Evolutionary conservation across 2,329 filamentous ascomycete species (phyloP).

Genomic region (Cladosporium sp.): DNA sequence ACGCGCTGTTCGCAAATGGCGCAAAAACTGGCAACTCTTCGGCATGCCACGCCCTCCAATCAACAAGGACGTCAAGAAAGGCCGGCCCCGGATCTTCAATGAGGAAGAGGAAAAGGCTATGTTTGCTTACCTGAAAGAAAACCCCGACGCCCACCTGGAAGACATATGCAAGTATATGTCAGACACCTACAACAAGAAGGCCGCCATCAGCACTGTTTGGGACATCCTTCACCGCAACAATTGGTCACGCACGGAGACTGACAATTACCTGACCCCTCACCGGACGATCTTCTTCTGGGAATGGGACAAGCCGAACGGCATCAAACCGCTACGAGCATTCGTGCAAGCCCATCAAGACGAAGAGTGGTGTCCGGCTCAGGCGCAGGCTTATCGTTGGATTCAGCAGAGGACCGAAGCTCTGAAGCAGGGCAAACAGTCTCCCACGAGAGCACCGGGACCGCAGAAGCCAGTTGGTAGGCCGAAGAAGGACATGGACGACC

Average conservation of each 20-base stretch:
- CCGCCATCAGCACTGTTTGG: slow-evolving; percentile 8
- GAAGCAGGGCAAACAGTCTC: slow-evolving; percentile 8
- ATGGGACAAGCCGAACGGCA: slow-evolving; percentile 10
- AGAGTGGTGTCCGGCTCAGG: slow-evolving; percentile 8
- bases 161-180: slow-evolving; percentile 4
- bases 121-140: slow-evolving; percentile 6
- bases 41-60: slow-evolving; percentile 4
- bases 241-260: slow-evolving; percentile 6
- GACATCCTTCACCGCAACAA: slow-evolving; percentile 5
- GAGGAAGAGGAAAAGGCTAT: slow-evolving; percentile 3
- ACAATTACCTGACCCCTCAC: slow-evolving; percentile 8
- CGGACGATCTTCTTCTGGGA: slow-evolving; percentile 11
- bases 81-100: slow-evolving; percentile 6
- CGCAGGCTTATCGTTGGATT: slow-evolving; percentile 9
- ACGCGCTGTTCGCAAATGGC: slow-evolving; percentile 9
- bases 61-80: slow-evolving; percentile 3
- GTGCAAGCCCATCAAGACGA: slow-evolving; percentile 7
- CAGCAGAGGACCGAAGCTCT: slow-evolving; percentile 9
- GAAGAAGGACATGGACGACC: slow-evolving; percentile 5
- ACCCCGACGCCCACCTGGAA: slow-evolving; percentile 5
- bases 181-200: slow-evolving; percentile 7
- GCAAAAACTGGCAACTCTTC: slow-evolving; percentile 9
- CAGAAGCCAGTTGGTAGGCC: slow-evolving; percentile 10
- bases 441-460: slow-evolving; percentile 5
- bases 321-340: slow-evolving; percentile 5